phyloP scores from a whole-genome alignment of 306 rosid genomes.

The Prunus campanulata region DNA sequence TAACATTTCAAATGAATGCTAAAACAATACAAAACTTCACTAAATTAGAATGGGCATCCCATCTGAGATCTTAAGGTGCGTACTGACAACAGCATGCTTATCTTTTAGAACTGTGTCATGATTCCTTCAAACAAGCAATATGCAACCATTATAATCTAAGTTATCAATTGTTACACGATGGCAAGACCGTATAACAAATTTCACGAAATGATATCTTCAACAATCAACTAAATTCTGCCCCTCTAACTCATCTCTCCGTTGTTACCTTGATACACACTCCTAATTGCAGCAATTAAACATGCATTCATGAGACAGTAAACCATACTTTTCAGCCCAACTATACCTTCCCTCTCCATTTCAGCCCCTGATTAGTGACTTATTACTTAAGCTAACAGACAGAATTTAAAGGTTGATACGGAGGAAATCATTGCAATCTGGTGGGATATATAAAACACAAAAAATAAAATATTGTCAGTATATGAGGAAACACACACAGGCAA shows the following conservation, averaged over 20 bases:
- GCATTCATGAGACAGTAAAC: background rate
- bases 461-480: background rate
- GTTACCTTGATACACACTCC: background rate
- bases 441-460: background rate
- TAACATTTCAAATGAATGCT: background rate
- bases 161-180: background rate
- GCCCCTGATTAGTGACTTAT: background rate
- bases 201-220: background rate
- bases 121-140: slow-evolving; percentile 2
- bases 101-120: background rate
- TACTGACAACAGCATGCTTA: background rate
- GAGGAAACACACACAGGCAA: background rate
- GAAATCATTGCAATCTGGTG: background rate
- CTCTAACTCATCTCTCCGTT: background rate
- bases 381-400: background rate
- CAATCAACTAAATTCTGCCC: background rate
- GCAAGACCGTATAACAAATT: background rate
- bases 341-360: slow-evolving; percentile 1
- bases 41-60: background rate
- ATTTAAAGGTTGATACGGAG: background rate
- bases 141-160: background rate
- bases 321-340: background rate
- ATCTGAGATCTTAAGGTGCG: background rate
- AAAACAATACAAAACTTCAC: background rate
- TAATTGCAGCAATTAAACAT: background rate